Percentiles rank a stretch among this genome's conserved stretches.
These are phyloP conservation scores for Boletus sp. DNA, from an alignment of 768 basidiomycete genomes.

Conservation along the genomic window DNA sequence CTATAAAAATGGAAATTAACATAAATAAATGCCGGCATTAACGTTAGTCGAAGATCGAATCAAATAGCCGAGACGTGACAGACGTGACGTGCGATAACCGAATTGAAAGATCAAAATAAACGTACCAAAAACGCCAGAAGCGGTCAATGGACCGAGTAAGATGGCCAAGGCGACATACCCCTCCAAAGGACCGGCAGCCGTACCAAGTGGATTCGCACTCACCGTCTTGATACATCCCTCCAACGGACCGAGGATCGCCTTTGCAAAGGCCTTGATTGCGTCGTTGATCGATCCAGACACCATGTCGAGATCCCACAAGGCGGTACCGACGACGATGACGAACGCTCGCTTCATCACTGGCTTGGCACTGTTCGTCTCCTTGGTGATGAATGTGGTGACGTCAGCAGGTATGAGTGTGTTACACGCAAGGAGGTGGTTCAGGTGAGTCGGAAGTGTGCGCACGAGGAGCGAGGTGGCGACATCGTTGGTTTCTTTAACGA, in stretches of 20 bases:
- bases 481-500: constrained; percentile 81
- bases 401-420: constrained; percentile 45
- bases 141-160: constrained; percentile 59
- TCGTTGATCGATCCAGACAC: constrained; percentile 31
- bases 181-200: constrained; percentile 70
- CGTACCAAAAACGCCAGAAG: constrained; percentile 54
- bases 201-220: constrained; percentile 55
- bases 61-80: not conserved
- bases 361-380: constrained; percentile 73
- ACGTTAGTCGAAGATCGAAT: constrained; percentile 2
- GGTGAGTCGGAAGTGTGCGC: constrained; percentile 55
- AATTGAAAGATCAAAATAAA: constrained; percentile 7
- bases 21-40: not conserved
- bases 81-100: not conserved
- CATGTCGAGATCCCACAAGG: constrained; percentile 48
- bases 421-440: constrained; percentile 50
- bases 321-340: constrained; percentile 58
- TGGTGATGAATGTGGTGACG: constrained; percentile 50
- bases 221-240: constrained; percentile 70
- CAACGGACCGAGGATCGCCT: constrained; percentile 55
- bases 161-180: constrained; percentile 77
- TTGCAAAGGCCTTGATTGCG: constrained; percentile 51
- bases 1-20: constrained; percentile 24
- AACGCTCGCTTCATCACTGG: constrained; percentile 59
- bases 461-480: constrained; percentile 54